phyloP scores from a whole-genome alignment of 2,329 filamentous ascomycete genomes.

The Raffaelea albimanens region DNA sequence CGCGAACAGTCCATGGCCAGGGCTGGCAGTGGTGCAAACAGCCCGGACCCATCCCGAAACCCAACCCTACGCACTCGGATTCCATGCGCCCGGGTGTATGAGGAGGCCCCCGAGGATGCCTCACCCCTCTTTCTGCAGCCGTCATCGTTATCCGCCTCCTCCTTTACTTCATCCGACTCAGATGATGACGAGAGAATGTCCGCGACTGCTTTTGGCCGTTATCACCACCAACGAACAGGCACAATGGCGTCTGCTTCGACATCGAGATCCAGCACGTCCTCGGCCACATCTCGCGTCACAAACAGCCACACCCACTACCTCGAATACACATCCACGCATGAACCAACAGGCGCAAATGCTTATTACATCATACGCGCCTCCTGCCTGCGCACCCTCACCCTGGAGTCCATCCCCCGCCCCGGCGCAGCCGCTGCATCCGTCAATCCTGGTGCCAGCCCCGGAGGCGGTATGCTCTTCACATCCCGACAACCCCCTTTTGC shows the following conservation, averaged over 20 bases:
- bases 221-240: slow-evolving; percentile 27
- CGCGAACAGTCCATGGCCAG: slow-evolving; percentile 15
- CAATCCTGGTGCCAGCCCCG: slow-evolving; percentile 31
- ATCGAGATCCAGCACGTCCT: slow-evolving; percentile 45
- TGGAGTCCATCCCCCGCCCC: slow-evolving; percentile 52
- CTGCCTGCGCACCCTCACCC: slow-evolving; percentile 56
- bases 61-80: slow-evolving; percentile 53
- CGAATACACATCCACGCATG: slow-evolving; percentile 60
- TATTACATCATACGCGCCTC: slow-evolving; percentile 60
- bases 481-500: slow-evolving; percentile 33
- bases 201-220: slow-evolving; percentile 12
- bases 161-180: slow-evolving; percentile 35
- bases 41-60: slow-evolving; percentile 31
- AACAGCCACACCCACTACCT: slow-evolving; percentile 54
- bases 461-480: neutral
- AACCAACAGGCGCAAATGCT: slow-evolving; percentile 49
- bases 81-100: slow-evolving; percentile 49
- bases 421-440: slow-evolving; percentile 27
- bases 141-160: slow-evolving; percentile 26
- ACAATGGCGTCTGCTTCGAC: slow-evolving; percentile 34
- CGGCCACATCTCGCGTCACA: slow-evolving; percentile 21
- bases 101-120: slow-evolving; percentile 26
- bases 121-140: slow-evolving; percentile 44
- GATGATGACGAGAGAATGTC: slow-evolving; percentile 38
- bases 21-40: slow-evolving; percentile 12